Conservation (phyloP, 495 filamentous ascomycete genomes). For the Hypoxylon rickii region DNA sequence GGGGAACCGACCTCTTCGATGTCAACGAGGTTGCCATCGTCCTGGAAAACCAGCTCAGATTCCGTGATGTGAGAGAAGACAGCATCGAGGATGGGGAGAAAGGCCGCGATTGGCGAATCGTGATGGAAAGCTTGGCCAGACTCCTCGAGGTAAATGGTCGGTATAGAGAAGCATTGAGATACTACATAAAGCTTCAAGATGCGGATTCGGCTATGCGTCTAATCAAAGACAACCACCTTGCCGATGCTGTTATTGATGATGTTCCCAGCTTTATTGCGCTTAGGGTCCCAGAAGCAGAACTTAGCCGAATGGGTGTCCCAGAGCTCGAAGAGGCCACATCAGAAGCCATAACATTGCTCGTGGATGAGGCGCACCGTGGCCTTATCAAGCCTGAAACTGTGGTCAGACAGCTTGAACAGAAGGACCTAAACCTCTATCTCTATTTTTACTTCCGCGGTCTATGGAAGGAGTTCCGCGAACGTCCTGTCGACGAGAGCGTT, state of each 20-base stretch:
- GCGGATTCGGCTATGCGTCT: conserved; percentile 85
- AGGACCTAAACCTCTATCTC: conserved; percentile 67
- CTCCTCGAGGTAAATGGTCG: conserved; percentile 79
- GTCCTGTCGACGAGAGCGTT: conserved; percentile 62
- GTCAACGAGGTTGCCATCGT: conserved; percentile 67
- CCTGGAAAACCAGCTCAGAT: conserved; percentile 74
- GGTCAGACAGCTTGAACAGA: conserved; percentile 69
- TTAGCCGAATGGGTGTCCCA: conserved; percentile 63
- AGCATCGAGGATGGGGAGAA: conserved; percentile 66
- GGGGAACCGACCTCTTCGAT: conserved; percentile 86
- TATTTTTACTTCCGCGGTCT: conserved; percentile 90
- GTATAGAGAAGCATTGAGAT: conserved; percentile 79
- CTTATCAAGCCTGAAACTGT: conserved; percentile 79
- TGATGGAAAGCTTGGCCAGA: conserved; percentile 81
- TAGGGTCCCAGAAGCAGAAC: conserved; percentile 74
- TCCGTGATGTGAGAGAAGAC: conserved; percentile 68
- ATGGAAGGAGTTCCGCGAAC: conserved; percentile 65
- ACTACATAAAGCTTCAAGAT: conserved; percentile 89
- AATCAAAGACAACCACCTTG: conserved; percentile 80
- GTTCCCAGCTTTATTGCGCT: conserved; percentile 87
- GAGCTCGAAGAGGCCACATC: conserved; percentile 78
- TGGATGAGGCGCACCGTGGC: conserved; percentile 87
- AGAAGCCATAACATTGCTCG: conserved; percentile 83
- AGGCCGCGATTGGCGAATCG: conserved; percentile 79
- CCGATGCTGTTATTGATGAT: conserved; percentile 84